These are phyloP conservation scores for Podaxis sp. DNA, from an alignment of 768 basidiomycete species.

Conservation along the genomic window DNA sequence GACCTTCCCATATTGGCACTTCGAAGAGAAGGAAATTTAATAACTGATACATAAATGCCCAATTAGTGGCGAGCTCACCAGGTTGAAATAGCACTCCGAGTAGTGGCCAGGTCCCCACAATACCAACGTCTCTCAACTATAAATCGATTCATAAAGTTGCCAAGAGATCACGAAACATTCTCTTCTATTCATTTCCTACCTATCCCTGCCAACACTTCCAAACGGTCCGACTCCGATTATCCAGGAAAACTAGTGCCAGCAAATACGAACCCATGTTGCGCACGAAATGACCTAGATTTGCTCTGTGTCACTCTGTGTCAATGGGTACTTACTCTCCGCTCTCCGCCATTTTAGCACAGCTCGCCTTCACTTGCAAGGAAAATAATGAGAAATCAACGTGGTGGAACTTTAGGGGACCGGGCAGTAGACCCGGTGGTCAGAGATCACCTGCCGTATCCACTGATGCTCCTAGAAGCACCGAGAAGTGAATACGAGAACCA, in stretches of 20 bases:
- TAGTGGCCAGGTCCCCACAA: not conserved
- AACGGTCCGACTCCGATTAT: constrained; percentile 6
- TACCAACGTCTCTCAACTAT: not conserved
- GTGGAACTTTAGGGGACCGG: not conserved
- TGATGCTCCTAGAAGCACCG: not conserved
- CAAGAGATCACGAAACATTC: not conserved
- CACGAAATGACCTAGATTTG: not conserved
- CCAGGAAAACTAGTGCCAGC: constrained; percentile 1
- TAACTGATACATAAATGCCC: not conserved
- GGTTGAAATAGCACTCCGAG: constrained; percentile 1
- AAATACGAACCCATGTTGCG: not conserved
- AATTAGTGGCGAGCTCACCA: not conserved
- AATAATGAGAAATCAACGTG: not conserved
- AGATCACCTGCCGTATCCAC: not conserved
- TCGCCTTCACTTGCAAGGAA: not conserved
- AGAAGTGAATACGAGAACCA: not conserved
- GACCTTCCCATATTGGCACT: not conserved
- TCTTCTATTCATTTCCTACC: constrained; percentile 1
- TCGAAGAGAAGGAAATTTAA: not conserved
- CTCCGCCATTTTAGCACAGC: not conserved
- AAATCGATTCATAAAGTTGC: not conserved
- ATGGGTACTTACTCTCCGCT: not conserved
- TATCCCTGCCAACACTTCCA: not conserved
- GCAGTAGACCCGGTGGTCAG: not conserved
- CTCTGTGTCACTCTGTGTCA: too few relatives aligned